A percentile compares a stretch with the other conserved stretches of the same genome.
These are phyloP conservation scores for Saccharomycopsis sp. DNA, from an alignment of 805 yeast species.

Conservation along the genomic window DNA sequence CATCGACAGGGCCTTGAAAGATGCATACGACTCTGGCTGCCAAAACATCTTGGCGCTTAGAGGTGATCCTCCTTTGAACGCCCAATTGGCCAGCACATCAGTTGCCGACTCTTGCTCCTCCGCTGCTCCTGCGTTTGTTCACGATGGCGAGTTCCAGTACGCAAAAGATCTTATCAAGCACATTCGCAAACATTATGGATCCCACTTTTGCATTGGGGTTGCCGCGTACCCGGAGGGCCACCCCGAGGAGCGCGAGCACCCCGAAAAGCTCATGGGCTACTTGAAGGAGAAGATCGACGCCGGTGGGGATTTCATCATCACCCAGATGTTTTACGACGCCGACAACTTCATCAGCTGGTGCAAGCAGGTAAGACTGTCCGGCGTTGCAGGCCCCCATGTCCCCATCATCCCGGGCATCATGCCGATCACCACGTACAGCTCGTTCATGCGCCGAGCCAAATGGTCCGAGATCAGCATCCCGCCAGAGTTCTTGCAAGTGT, in stretches of 20 bases:
- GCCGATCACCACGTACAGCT: constrained; percentile 95
- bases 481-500: constrained; percentile 50
- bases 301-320: constrained; percentile 89
- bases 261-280: constrained; percentile 44
- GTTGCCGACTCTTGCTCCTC: constrained; percentile 22
- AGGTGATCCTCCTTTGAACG: constrained; percentile 85
- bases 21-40: constrained; percentile 87
- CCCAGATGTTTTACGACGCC: constrained; percentile 95
- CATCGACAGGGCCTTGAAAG: constrained; percentile 76
- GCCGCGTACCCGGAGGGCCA: constrained; percentile 98
- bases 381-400: constrained; percentile 43
- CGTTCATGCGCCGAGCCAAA: constrained; percentile 85
- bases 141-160: constrained; percentile 72
- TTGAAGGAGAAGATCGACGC: constrained; percentile 86
- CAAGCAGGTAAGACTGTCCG: constrained; percentile 52
- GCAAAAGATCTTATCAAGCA: constrained; percentile 81
- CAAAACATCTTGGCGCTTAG: constrained; percentile 89
- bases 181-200: constrained; percentile 70
- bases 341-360: constrained; percentile 85
- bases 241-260: constrained; percentile 66
- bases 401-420: constrained; percentile 97
- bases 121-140: constrained; percentile 27
- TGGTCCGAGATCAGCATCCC: constrained; percentile 91
- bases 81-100: too few species aligned
- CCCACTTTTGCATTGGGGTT: constrained; percentile 88